Conservation (phyloP, 2,329 filamentous ascomycete species). For the Blastomyces percursus region DNA sequence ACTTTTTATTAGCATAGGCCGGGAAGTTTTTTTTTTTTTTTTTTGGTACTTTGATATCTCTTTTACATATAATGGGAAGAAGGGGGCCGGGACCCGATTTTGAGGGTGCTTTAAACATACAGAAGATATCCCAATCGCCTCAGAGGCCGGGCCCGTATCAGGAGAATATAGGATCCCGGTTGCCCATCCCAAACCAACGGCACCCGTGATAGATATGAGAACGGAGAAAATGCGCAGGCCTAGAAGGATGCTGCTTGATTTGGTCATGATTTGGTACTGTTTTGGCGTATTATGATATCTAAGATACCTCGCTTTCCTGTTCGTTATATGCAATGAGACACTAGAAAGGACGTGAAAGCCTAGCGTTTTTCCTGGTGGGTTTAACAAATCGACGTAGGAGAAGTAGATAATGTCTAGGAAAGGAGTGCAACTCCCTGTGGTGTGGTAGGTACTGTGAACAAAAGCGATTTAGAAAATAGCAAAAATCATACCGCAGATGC, state of each 20-base stretch:
- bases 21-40: background rate
- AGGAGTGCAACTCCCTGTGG: background rate
- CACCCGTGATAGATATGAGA: constrained; percentile 1
- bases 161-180: constrained; percentile 1
- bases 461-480: background rate
- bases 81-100: background rate
- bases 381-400: background rate
- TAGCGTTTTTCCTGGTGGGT: background rate
- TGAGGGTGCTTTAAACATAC: background rate
- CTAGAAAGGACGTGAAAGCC: background rate
- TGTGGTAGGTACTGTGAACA: background rate
- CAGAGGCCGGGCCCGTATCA: background rate
- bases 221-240: background rate
- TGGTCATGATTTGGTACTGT: background rate
- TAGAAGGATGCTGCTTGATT: background rate
- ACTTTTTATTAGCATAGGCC: too few species aligned
- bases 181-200: constrained; percentile 7
- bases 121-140: background rate
- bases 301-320: background rate
- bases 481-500: background rate
- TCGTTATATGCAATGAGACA: background rate
- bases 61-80: background rate
- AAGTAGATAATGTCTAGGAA: background rate
- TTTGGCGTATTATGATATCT: too few species aligned
- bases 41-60: background rate